These are phyloP conservation scores for Epichloe elymi DNA, from an alignment of 2,329 filamentous ascomycete species.

Conservation along the genomic window DNA sequence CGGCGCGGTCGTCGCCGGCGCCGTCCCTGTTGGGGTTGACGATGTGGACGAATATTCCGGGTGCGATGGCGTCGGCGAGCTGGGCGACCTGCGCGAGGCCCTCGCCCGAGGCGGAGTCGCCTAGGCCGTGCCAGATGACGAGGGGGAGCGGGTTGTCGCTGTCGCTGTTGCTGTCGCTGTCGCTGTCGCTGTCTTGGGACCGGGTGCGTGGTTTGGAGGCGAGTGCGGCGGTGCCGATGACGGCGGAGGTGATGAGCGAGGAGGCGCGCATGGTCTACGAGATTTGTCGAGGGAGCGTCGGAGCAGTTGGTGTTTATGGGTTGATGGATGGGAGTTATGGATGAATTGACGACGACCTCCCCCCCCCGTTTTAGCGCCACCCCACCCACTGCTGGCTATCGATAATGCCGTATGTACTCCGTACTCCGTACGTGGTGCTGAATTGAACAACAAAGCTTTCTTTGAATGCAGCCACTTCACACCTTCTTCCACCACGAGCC, in stretches of 20 bases:
- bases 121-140: slow-evolving; percentile 83
- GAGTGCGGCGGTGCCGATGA: slow-evolving; percentile 13
- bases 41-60: slow-evolving; percentile 41
- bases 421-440: too few species aligned
- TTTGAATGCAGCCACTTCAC: too few species aligned
- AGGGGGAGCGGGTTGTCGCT: slow-evolving; percentile 67
- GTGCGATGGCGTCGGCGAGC: slow-evolving; percentile 67
- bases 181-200: slow-evolving; percentile 33
- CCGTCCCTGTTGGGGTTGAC: slow-evolving; percentile 24
- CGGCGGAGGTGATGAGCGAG: slow-evolving; percentile 11
- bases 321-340: too few species aligned
- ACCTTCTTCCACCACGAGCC: too few species aligned
- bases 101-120: slow-evolving; percentile 62
- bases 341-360: too few species aligned
- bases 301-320: too few species aligned
- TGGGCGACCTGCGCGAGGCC: slow-evolving; percentile 65
- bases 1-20: slow-evolving; percentile 53
- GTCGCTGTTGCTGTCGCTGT: slow-evolving; percentile 18
- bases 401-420: too few species aligned
- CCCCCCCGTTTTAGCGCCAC: too few species aligned
- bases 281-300: too few species aligned
- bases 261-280: slow-evolving; percentile 6
- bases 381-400: too few species aligned
- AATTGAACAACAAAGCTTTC: too few species aligned
- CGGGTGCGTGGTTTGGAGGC: slow-evolving; percentile 15